A percentile compares a stretch with the other conserved stretches of the same genome.
phyloP scores from a whole-genome alignment of 768 basidiomycete species.

The Mycena vulgaris region DNA sequence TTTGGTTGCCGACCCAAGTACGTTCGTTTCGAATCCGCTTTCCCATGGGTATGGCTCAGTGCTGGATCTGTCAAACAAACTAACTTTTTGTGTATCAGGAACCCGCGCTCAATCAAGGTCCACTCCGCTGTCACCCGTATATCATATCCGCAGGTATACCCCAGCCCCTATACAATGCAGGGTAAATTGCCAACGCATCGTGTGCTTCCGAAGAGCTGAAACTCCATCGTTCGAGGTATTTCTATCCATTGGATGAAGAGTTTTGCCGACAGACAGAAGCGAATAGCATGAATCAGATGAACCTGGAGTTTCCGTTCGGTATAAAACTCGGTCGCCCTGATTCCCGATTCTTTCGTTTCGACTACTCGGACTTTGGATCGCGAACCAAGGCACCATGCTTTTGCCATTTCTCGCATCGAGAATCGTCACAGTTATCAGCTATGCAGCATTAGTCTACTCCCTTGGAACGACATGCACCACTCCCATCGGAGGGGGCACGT shows the following conservation, averaged over 20 bases:
- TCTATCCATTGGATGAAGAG: conserved; percentile 2
- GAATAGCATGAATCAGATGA: conserved; percentile 8
- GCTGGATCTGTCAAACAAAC: conserved; percentile 18
- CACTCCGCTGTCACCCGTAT: conserved; percentile 14
- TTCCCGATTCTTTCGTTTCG: conserved; percentile 11
- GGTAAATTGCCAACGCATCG: conserved; percentile 1
- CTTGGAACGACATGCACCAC: conserved; percentile 56
- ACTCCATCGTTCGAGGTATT: conserved; percentile 4
- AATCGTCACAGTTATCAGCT: conserved; percentile 15
- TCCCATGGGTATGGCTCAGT: conserved; percentile 5
- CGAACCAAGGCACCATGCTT: conserved; percentile 8
- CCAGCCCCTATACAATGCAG: conserved; percentile 4
- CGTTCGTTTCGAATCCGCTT: conserved; percentile 8
- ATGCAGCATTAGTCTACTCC: conserved; percentile 12
- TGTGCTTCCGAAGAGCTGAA: conserved; percentile 14
- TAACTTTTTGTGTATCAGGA: conserved; percentile 4
- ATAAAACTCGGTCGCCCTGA: conserved; percentile 17
- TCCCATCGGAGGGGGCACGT: conserved; percentile 63
- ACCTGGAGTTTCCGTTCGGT: conserved; percentile 9
- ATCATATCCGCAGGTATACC: conserved; percentile 11
- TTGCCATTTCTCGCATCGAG: conserved; percentile 13
- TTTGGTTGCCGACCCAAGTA: conserved; percentile 8
- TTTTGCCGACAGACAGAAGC: conserved; percentile 3
- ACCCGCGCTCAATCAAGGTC: conserved; percentile 14
- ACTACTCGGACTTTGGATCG: conserved; percentile 13